Conservation (phyloP, 257 asterid species). For the Catharanthus roseus region DNA sequence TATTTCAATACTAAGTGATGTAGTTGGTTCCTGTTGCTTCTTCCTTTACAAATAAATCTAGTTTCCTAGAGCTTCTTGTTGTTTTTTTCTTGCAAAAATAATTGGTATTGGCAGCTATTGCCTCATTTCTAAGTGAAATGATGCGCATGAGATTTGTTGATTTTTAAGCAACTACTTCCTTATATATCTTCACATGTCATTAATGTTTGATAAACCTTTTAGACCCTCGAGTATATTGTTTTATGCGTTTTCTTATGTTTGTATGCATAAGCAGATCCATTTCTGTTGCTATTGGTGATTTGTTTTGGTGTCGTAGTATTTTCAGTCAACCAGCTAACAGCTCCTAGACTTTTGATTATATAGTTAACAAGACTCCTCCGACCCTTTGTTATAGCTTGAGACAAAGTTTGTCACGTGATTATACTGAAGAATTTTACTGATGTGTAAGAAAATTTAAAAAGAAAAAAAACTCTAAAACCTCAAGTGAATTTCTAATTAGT, state of each 20-base stretch:
- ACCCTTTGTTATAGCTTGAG: background rate
- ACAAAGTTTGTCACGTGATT: background rate
- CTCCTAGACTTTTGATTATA: background rate
- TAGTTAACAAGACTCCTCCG: background rate
- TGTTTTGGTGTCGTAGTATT: background rate
- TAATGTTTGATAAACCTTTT: background rate
- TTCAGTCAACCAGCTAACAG: background rate
- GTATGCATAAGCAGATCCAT: background rate
- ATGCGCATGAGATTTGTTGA: background rate
- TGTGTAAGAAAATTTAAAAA: background rate
- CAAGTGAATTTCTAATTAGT: too few species aligned
- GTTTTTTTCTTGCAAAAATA: background rate
- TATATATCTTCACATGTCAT: background rate
- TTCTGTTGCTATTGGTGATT: background rate
- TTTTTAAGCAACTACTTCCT: background rate
- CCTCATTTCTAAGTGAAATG: background rate
- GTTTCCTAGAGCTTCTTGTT: background rate
- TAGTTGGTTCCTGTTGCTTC: background rate
- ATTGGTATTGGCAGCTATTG: background rate
- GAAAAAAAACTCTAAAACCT: background rate
- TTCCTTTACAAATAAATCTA: background rate
- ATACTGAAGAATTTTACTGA: background rate
- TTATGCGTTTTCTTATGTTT: background rate
- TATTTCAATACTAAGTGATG: background rate
- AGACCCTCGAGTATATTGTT: background rate